Evolutionary conservation across 2,329 filamentous ascomycete genomes (phyloP), one percentile per base, ranked within the genome.

Genomic region (Sclerotinia minor): DNA sequence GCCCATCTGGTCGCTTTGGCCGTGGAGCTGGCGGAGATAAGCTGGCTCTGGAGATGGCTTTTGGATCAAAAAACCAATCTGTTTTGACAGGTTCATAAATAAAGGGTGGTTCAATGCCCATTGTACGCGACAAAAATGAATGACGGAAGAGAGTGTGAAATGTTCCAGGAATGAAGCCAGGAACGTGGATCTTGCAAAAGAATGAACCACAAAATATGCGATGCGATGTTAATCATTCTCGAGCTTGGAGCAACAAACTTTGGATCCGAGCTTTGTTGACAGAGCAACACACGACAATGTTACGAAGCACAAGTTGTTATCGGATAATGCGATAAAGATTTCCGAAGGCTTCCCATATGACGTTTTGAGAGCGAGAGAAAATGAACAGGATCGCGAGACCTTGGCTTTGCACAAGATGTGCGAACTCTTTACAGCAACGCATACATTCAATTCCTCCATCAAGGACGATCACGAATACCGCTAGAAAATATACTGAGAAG

Each of bases 11-110:
- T 82, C 90, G 89, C 53, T 53, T 86, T 83, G 75, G 84, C 88
- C 35, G 80, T 82, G 52, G 85, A 81, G 65, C 86, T 85, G 17
- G 87, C 85, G 75, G 65, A 26, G 65, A 67, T 82, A 87, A 91
- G 79, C 91, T 94, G 70, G 92, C 90, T 76, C 92, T 85, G 29
- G 92, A 94, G 60, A 93, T 85, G 69, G 91, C 90, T 78, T 94
- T 96, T 60, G 94, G 94, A 75, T 97, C 93, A 79, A 96, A 96
- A 81, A 59, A 82, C 80, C 76, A 87, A 83, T 74, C 82, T 76
- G 75, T 73, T 79, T 77, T 71, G 53, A 77, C 68, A 1, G 75
- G 74, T 79, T 88, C 85, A 80, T 95, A 95, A 79, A 94, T 84
- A 81, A 89, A 95, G 67, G 92, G 92, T 78, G 85, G 85, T 75